Base-by-base conservation (phyloP, 345 rosid genomes). In the Trapa incisa region DNA sequence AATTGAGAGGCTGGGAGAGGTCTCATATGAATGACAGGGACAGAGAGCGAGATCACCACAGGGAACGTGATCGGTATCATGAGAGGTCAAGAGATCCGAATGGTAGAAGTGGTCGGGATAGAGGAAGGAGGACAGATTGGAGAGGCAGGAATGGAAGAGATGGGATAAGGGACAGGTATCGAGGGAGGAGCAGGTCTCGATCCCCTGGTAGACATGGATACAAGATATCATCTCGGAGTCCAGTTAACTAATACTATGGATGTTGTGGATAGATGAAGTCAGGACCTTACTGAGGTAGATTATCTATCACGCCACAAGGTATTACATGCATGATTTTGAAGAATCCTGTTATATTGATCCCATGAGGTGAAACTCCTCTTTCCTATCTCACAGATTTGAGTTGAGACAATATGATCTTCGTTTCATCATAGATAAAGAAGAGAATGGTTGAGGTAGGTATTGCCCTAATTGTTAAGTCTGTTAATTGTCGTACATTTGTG, bases 361-460 rank as follows among this genome's bases (percentile, higher is more conserved):
- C 73, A 71, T 80, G 87, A 87, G 76, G 70, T 80, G 70, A 80
- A 83, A 50, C 71, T 56, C 78, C 75, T 80, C 85, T 77, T 82
- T 79, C 79, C 77, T 71, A 79, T 83, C 79, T 83, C 91, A 89
- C 91, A 92, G 96, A 92, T 82, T 72, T 92, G 90, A 87, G 70
- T 62, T 62, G 67, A 65, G 86, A 83, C 84, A 75, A 67, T 82
- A 81, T 82, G 65, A 41, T 77, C 83, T 73, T 75, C 73, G 81
- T 86, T 79, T 76, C 87, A 73, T 84, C 88, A 76, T 77, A 81
- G 74, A 77, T 85, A 71, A 81, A 83, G 82, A 78, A 83, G 87
- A 80, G 85, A 82, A 22, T 22, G 80, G 77, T 80, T 74, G 93
- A 89, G 97, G 98, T 89, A 89, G 98, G 97, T 86, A 85, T 76